Base-by-base conservation (phyloP, 352 stramenopile genomes). In the Paralagenidium karlingii region DNA sequence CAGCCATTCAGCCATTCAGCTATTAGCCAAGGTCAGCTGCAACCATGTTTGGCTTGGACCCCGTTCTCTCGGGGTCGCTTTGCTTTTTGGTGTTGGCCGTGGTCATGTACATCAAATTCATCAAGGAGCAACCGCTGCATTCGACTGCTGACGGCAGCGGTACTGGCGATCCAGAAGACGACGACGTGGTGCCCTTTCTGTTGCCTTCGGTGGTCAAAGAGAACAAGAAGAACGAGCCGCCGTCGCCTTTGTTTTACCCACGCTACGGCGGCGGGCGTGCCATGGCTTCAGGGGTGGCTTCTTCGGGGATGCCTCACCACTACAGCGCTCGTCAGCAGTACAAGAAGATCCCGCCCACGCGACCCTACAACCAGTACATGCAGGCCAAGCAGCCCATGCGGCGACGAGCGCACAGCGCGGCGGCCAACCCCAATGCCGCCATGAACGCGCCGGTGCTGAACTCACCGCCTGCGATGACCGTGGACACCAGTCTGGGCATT, bases 41-140 rank as follows among this genome's bases (percentile, higher is more conserved):
- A n/a, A n/a, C n/a, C n/a, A 36, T 13, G 28, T 33, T 16, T 33
- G 49, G 40, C 22, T 85, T 91, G 69, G 77, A 91, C 56, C 77
- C 76, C 8, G 77, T 91, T 48, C 59, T 91, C 25, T 82, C 77
- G 21, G 77, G 77, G n/a, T 91, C 77, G 53, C 60, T 91, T 20
- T 91, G 77, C 48, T 91, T 91, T 49, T 53, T 91, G 34, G 73
- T 84, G 52, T 56, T 91, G 34, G 75, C 77, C 40, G 79, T 91
- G 43, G 66, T 80, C 45, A 85, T 91, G 77, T 91, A 91, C 56
- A 67, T 91, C 45, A 83, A 84, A 43, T 91, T 91, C 41, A 83
- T 91, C 43, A 67, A 75, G 37, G 69, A 84, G 49, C 65, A 82
- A 44, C 68, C 63, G 40, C 64, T 62, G 58, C 34, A 58, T 32